Evolutionary conservation across 805 yeast species (phyloP).

Genomic region (Metschnikowia orientalis): DNA sequence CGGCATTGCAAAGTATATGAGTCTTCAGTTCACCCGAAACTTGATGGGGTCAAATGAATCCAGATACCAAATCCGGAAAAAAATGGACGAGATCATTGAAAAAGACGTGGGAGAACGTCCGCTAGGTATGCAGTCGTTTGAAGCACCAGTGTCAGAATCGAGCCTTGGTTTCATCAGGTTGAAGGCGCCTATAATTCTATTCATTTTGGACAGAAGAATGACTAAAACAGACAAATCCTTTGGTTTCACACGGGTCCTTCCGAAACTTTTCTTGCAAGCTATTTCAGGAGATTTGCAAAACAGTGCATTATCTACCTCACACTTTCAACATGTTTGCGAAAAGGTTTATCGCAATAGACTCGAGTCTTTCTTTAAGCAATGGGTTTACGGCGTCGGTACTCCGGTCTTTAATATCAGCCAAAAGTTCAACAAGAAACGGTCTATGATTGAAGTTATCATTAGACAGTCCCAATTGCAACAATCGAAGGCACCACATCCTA

Average conservation of each 20-base stretch:
- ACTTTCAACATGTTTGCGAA: slow-evolving; percentile 92
- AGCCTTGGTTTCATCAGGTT: slow-evolving; percentile 68
- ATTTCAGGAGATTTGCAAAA: slow-evolving; percentile 90
- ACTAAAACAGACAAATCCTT: slow-evolving; percentile 93
- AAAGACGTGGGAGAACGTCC: slow-evolving; percentile 79
- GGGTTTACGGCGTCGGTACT: slow-evolving; percentile 87
- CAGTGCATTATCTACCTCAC: slow-evolving; percentile 72
- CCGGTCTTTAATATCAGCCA: slow-evolving; percentile 89
- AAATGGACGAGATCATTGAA: slow-evolving; percentile 62
- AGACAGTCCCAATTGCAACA: slow-evolving; percentile 81
- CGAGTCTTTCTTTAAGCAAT: slow-evolving; percentile 81
- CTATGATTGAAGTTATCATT: slow-evolving; percentile 91
- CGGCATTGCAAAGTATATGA: slow-evolving; percentile 84
- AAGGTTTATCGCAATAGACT: slow-evolving; percentile 84
- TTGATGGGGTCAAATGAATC: slow-evolving; percentile 84
- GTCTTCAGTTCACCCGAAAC: slow-evolving; percentile 59
- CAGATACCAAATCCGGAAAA: slow-evolving; percentile 61
- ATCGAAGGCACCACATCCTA: slow-evolving; percentile 35
- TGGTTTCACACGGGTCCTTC: slow-evolving; percentile 86
- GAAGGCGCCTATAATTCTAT: slow-evolving; percentile 82
- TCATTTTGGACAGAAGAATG: slow-evolving; percentile 85
- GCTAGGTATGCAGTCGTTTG: slow-evolving; percentile 62
- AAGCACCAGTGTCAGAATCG: slow-evolving; percentile 56
- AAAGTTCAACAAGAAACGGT: slow-evolving; percentile 86
- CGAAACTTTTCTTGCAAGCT: slow-evolving; percentile 86